Conservation (phyloP, 2,329 filamentous ascomycete genomes). For the Penicillium sp. region DNA sequence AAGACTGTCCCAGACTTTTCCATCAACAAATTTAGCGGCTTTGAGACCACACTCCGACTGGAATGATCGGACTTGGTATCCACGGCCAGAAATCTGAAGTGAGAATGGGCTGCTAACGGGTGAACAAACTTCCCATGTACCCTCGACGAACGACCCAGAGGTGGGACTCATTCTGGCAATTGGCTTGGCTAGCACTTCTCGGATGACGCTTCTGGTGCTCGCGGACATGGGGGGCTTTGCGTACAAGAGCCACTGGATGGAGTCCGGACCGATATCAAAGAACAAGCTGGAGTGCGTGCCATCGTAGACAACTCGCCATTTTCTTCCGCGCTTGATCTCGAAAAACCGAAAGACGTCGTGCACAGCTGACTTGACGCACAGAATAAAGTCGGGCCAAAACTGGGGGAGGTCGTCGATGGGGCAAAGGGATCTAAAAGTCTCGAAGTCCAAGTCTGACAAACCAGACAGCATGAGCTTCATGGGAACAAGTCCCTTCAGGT, state of each 20-base stretch:
- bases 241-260: conserved; percentile 43
- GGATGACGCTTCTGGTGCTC: conserved; percentile 33
- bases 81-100: conserved; percentile 32
- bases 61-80: conserved; percentile 30
- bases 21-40: conserved; percentile 29
- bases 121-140: conserved; percentile 40
- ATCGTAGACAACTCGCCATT: conserved; percentile 28
- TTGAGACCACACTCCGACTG: conserved; percentile 36
- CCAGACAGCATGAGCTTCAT: conserved; percentile 33
- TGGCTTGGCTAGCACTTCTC: conserved; percentile 40
- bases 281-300: conserved; percentile 20
- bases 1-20: conserved; percentile 41
- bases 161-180: conserved; percentile 42
- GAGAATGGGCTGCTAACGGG: conserved; percentile 31
- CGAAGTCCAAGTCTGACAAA: conserved; percentile 21
- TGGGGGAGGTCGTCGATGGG: conserved; percentile 10
- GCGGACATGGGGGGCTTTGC: conserved; percentile 36
- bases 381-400: conserved; percentile 30
- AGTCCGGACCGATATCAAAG: conserved; percentile 20
- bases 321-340: conserved; percentile 24
- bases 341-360: conserved; percentile 25
- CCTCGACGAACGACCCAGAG: conserved; percentile 27
- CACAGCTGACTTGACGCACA: conserved; percentile 22
- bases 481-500: conserved; percentile 38
- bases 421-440: conserved; percentile 10